These are phyloP conservation scores for Plasmodium cynomolgi DNA, from an alignment of 169 alveolate genomes.

Conservation along the genomic window DNA sequence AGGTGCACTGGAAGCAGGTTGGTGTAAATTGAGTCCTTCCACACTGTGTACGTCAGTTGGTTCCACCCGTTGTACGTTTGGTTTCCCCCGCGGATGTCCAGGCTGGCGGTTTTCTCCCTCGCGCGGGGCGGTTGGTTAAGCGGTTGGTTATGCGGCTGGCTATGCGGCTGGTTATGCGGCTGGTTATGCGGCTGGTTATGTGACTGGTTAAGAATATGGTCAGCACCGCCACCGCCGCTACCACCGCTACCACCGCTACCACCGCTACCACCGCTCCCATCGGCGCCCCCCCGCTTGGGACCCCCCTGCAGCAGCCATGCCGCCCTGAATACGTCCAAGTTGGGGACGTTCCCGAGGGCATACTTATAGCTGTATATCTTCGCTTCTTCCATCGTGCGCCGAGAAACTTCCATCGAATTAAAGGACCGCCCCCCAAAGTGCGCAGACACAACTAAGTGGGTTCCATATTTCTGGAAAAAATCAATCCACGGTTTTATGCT, in stretches of 20 bases:
- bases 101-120: neutral
- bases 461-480: constrained; percentile 82
- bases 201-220: neutral
- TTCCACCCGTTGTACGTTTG: constrained; percentile 20
- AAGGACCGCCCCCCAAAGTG: constrained; percentile 58
- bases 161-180: neutral
- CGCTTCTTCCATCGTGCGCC: constrained; percentile 22
- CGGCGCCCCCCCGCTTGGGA: neutral
- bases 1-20: constrained; percentile 40
- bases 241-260: neutral
- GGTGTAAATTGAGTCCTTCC: constrained; percentile 55
- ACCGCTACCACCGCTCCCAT: neutral
- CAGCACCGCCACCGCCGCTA: neutral
- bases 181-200: neutral
- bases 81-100: constrained; percentile 52
- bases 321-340: constrained; percentile 30
- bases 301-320: constrained; percentile 2
- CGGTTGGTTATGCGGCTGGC: neutral
- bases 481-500: constrained; percentile 77
- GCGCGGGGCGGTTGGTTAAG: neutral
- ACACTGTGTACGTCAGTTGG: constrained; percentile 20
- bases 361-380: constrained; percentile 63
- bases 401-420: constrained; percentile 37
- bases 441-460: constrained; percentile 76
- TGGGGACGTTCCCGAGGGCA: constrained; percentile 12